A percentile compares a stretch with the other conserved stretches of the same genome.
Conservation (phyloP, 768 basidiomycete genomes). For the Trametes meyenii region DNA sequence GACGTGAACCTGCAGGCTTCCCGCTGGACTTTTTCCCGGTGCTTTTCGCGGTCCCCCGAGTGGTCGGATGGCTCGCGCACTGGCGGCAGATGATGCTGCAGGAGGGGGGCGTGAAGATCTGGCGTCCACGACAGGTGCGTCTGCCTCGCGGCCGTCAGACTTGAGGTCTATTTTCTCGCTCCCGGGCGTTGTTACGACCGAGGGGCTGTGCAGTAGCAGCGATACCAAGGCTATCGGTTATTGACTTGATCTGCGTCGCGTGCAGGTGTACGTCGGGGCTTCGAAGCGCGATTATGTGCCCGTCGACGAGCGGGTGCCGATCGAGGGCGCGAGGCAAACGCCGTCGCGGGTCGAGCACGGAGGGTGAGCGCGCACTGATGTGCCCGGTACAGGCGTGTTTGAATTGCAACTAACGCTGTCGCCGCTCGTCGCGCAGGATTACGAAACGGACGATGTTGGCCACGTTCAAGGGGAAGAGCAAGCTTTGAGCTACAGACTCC, state of each 20-base stretch:
- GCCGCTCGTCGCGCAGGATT: constrained; percentile 44
- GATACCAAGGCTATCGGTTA: not conserved
- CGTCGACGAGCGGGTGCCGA: constrained; percentile 57
- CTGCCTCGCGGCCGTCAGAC: not conserved
- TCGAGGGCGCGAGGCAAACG: constrained; percentile 57
- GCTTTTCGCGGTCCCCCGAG: constrained; percentile 87
- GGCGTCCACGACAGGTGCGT: constrained; percentile 81
- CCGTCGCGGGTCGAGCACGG: constrained; percentile 72
- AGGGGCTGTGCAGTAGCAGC: not conserved
- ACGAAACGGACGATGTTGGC: constrained; percentile 70
- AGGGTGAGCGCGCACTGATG: constrained; percentile 53
- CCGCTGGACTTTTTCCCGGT: constrained; percentile 95
- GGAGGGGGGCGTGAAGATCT: constrained; percentile 89
- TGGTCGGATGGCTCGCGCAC: constrained; percentile 92
- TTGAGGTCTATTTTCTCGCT: not conserved
- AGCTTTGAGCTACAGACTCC: constrained; percentile 37
- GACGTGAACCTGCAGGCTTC: constrained; percentile 57
- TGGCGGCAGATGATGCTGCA: constrained; percentile 97
- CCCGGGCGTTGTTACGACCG: constrained; percentile 3
- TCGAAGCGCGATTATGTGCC: constrained; percentile 75
- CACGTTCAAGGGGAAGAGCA: constrained; percentile 59
- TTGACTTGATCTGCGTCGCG: not conserved
- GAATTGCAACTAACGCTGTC: constrained; percentile 30
- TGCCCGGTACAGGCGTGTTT: constrained; percentile 14
- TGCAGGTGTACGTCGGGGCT: constrained; percentile 78